Evolutionary conservation across 176 grass and related monocot genomes (phyloP), one percentile per base, ranked within the genome.

Genomic region (Hyparrhenia diplandra): DNA sequence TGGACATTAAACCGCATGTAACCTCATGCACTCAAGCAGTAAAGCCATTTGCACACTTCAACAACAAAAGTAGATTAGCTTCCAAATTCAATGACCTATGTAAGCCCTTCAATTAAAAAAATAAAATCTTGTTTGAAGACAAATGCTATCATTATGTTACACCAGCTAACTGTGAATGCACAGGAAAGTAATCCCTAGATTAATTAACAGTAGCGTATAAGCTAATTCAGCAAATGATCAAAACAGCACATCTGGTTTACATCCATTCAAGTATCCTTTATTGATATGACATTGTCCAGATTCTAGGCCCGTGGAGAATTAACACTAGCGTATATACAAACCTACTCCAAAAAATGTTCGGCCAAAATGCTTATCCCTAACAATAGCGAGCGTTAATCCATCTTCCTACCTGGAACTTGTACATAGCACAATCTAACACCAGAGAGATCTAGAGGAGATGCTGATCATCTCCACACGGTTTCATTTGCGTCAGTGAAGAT

Each of bases 401-500:
- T 49, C 74, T 46, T 84, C 69, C 85, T 87, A 90, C 70, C 69
- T 76, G 63, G 85, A 90, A 90, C 85, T 87, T 69, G 75, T 87
- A 89, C 68, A 81, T 51, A 54, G 59, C 70, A 80, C 81, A 70
- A 47, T 49, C 84, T 87, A 87, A 69, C 68, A 86, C 76, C 67
- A 41, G 49, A 71, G 35, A 67, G 78, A 43, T 73, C 77, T 69
- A 75, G 31, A 59, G 35, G 18, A 85, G 54, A 62, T 24, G 13
- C 13, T 42, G 29, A 79, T 91, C 85, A 95, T 88, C 92, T 84
- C 92, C 96, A 99, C 29, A 84, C 30, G n/a, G 90, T 99, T 75
- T 91, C 92, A 36, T 93, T 99, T 17, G 90, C 87, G 31, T 95
- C 92, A 0, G 92, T 91, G 84, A 99, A 99, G 82, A 99, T 89